Evolutionary conservation across 2,329 filamentous ascomycete genomes (phyloP).

Genomic region (Pseudogymnoascus verrucosus): DNA sequence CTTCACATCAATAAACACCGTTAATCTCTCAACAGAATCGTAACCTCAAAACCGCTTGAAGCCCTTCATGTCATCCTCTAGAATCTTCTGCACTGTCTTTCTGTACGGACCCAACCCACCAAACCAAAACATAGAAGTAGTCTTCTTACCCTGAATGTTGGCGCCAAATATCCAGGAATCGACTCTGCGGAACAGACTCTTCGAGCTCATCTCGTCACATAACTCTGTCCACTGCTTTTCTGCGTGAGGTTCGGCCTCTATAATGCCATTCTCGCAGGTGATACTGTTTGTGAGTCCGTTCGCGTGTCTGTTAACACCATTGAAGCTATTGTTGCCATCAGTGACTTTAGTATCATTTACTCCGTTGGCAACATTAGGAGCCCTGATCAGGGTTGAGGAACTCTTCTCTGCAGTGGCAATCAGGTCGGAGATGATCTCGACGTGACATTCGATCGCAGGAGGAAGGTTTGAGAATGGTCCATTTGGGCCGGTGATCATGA

Average conservation of each 20-base stretch:
- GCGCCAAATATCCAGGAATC: slow-evolving; percentile 27
- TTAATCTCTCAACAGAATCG: no score
- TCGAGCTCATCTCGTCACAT: slow-evolving; percentile 21
- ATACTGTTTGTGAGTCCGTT: no score
- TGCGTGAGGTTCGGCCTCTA: slow-evolving; percentile 24
- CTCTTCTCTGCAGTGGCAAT: slow-evolving; percentile 17
- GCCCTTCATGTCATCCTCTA: no score
- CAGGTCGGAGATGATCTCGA: slow-evolving; percentile 25
- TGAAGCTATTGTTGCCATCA: no score
- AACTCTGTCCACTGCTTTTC: slow-evolving; percentile 22
- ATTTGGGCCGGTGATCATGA: slow-evolving; percentile 34
- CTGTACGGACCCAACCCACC: slow-evolving; percentile 12
- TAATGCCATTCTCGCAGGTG: slow-evolving; percentile 11
- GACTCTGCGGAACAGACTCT: slow-evolving; percentile 23
- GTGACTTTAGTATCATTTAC: neutral
- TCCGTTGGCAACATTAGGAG: neutral
- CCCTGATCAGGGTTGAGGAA: neutral
- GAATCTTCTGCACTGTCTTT: neutral
- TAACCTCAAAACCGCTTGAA: no score
- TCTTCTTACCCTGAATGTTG: slow-evolving; percentile 17
- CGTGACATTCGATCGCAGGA: slow-evolving; percentile 29
- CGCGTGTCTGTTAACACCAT: neutral
- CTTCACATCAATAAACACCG: no score
- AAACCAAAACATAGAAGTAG: slow-evolving; percentile 12
- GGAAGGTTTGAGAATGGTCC: slow-evolving; percentile 34